phyloP scores from a whole-genome alignment of 331 rosid species.

The Acacia pycnantha region DNA sequence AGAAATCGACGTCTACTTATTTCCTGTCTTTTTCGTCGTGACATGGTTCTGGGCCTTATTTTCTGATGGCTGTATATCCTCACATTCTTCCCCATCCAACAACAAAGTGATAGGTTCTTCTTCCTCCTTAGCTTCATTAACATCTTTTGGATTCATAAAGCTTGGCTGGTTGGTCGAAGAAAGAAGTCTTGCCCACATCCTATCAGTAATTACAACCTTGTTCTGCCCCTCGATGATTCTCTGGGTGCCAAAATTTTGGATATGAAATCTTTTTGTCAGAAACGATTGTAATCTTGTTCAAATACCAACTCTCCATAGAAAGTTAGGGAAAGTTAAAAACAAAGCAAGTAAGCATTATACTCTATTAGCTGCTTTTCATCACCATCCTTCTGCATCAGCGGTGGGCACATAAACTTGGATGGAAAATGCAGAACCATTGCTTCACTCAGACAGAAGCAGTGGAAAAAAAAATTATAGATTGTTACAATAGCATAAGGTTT shows the following conservation, averaged over 20 bases:
- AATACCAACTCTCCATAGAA: conserved; percentile 5
- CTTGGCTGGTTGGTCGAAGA: conserved; percentile 95
- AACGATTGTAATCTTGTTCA: conserved; percentile 13
- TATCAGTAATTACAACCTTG: conserved; percentile 82
- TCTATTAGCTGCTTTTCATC: background rate
- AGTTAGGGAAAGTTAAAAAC: background rate
- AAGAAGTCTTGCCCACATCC: conserved; percentile 97
- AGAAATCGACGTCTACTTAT: conserved; percentile 16
- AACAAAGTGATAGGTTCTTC: conserved; percentile 28
- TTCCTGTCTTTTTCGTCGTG: background rate
- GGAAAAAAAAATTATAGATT: background rate
- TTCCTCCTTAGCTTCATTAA: conserved; percentile 28
- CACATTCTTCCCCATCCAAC: conserved; percentile 26
- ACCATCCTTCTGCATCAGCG: conserved; percentile 1
- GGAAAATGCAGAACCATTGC: conserved; percentile 10
- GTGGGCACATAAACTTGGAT: conserved; percentile 11
- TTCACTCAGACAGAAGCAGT: background rate
- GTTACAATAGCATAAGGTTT: background rate
- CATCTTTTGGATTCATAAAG: conserved; percentile 42
- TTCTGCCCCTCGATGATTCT: conserved; percentile 72
- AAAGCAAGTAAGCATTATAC: conserved; percentile 6
- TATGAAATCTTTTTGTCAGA: conserved; percentile 15
- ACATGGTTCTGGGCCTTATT: conserved; percentile 18
- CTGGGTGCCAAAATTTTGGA: conserved; percentile 47
- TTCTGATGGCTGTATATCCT: conserved; percentile 23